Conservation (phyloP, 371 early-diverging fungal genomes). For the Smittium culicis region DNA sequence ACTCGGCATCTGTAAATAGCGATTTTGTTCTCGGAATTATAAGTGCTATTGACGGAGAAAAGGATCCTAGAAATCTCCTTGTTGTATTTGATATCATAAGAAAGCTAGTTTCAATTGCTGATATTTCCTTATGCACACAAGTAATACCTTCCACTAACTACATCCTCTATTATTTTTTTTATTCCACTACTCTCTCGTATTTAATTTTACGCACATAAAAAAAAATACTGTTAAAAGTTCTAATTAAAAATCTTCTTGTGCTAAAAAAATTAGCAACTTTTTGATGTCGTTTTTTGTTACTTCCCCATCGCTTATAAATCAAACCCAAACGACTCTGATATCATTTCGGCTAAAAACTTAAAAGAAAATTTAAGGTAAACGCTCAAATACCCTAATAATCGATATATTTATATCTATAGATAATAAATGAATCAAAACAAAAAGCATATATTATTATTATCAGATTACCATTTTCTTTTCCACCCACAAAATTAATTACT, state of each 20-base stretch:
- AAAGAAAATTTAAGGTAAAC: constrained; percentile 50
- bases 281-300: constrained; percentile 92
- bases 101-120: constrained; percentile 48
- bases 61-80: constrained; percentile 90
- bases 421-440: too few species aligned
- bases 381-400: too few species aligned
- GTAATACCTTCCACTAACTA: too few species aligned
- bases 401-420: too few species aligned
- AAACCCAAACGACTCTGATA: constrained; percentile 83
- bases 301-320: constrained; percentile 97
- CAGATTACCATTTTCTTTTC: too few species aligned
- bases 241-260: too few species aligned
- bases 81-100: constrained; percentile 63
- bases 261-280: constrained; percentile 70
- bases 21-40: constrained; percentile 76
- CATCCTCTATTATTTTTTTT: neutral
- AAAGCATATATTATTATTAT: too few species aligned
- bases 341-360: constrained; percentile 80
- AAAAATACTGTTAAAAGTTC: too few species aligned
- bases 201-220: too few species aligned
- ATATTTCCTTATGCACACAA: constrained; percentile 33
- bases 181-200: neutral
- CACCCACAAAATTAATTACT: too few species aligned
- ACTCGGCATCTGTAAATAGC: constrained; percentile 10
- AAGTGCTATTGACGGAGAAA: constrained; percentile 87